Evolutionary conservation across 441 rosid genomes (phyloP), one percentile per base, ranked within the genome.

Genomic region (Brassica balearica): DNA sequence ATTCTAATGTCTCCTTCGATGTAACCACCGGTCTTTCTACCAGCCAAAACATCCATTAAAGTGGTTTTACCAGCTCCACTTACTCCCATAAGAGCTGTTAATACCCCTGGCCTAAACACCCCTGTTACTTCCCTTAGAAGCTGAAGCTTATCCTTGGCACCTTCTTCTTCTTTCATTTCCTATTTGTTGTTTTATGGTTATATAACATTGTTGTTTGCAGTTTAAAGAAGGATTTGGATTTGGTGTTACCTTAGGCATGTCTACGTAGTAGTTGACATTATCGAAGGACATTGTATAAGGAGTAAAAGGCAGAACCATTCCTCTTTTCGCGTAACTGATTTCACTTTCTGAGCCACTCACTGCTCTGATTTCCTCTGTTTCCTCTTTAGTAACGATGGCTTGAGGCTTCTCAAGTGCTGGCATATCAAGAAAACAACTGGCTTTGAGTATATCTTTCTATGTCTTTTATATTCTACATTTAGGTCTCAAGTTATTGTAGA

Each of bases 1-100:
- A 96, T 92, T 86, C 86, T 85, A 20, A 91, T 84, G 61, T 89
- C 96, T 2, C 99, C 99, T 70, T 94, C 98, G 8, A 92, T 82
- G 77, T 92, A 91, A 59, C 99, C 97, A 64, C 96, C 91, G 0
- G 97, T 94, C 75, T 96, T 96, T 79, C 98, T 81, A 73, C 99
- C 99, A 0, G 97, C 97, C 62, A 96, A 82, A 84, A 96, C 98
- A 86, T 96, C 98, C 98, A 96, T 92, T 82, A 96, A 75, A 9
- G 98, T 96, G 0, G 99, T 96, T 88, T 96, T 96, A 66, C 99
- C 96, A 23, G 99, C 98, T 76, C 99, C 99, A 73, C 98, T 92
- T 25, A 94, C 97, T 72, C 99, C 99, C 97, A 96, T 94, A 19
- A 96, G 70, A 62, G 99, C 99, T 14, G 98, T 94, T 68, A 96